These are phyloP conservation scores for Crithidia brevicula DNA, from an alignment of 208 protist species.

Conservation along the genomic window DNA sequence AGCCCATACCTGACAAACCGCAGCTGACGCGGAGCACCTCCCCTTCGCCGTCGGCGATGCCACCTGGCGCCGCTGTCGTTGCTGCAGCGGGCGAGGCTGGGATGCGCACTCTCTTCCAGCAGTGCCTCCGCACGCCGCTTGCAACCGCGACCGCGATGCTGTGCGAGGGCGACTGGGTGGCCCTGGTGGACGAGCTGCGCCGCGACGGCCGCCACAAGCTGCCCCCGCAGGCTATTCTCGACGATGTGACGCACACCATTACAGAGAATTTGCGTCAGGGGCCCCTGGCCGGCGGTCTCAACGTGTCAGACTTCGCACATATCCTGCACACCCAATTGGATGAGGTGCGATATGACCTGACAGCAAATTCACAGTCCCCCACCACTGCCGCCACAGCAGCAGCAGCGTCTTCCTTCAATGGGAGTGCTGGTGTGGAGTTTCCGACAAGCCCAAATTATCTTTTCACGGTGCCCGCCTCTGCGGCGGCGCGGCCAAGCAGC, in stretches of 20 bases:
- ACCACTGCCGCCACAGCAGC: conserved; percentile 3
- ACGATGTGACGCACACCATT: conserved; percentile 37
- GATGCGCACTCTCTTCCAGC: conserved; percentile 19
- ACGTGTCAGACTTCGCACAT: conserved; percentile 8
- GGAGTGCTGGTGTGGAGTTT: conserved; percentile 2
- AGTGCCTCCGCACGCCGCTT: conserved; percentile 16
- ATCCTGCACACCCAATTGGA: conserved; percentile 27
- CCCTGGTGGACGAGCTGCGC: conserved; percentile 20
- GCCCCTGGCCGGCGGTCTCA: background rate
- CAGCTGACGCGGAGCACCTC: background rate
- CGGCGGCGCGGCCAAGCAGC: conserved; percentile 5
- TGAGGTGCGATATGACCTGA: conserved; percentile 31
- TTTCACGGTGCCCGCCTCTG: background rate
- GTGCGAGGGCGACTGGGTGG: conserved; percentile 30
- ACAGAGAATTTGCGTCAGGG: conserved; percentile 1
- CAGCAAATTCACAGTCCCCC: too few species aligned
- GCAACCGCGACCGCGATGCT: conserved; percentile 16
- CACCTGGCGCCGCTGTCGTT: background rate
- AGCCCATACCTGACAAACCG: background rate
- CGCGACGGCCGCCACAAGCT: conserved; percentile 28
- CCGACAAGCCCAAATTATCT: conserved; percentile 15
- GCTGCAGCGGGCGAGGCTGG: background rate
- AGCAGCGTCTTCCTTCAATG: background rate
- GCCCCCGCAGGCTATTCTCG: conserved; percentile 41
- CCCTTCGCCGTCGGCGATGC: background rate